A percentile compares a stretch with the other conserved stretches of the same genome.
phyloP scores from a whole-genome alignment of 768 basidiomycete genomes.

The Suillus alpinus region DNA sequence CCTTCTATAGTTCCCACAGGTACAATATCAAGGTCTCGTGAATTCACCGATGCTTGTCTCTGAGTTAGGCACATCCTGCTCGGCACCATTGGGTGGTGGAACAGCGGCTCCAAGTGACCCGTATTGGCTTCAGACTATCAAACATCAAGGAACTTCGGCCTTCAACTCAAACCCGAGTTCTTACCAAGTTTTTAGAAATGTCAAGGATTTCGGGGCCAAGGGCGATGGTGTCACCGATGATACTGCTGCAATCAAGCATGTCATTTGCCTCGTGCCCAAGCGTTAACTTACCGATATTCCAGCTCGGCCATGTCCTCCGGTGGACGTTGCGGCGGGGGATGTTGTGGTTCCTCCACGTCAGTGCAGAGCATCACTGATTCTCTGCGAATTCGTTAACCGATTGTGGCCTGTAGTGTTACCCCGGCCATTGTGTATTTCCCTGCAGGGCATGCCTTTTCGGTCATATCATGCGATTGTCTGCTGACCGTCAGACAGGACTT shows the following conservation, averaged over 20 bases:
- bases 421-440: slow-evolving; percentile 80
- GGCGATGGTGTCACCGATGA: slow-evolving; percentile 72
- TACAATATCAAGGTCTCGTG: too few species aligned
- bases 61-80: slow-evolving; percentile 46
- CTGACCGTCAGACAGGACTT: slow-evolving; percentile 43
- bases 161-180: slow-evolving; percentile 52
- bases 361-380: slow-evolving; percentile 5
- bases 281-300: slow-evolving; percentile 9
- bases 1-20: too few species aligned
- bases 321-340: slow-evolving; percentile 61
- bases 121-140: slow-evolving; percentile 72
- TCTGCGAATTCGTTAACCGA: slow-evolving; percentile 2
- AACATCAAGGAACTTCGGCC: slow-evolving; percentile 68
- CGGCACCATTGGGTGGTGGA: slow-evolving; percentile 44
- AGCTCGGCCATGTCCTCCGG: slow-evolving; percentile 67
- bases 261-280: neutral
- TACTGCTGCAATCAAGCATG: slow-evolving; percentile 70
- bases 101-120: slow-evolving; percentile 53
- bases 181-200: slow-evolving; percentile 77
- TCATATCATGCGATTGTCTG: neutral
- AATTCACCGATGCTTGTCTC: slow-evolving; percentile 15
- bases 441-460: slow-evolving; percentile 45
- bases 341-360: slow-evolving; percentile 57
- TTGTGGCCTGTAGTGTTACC: slow-evolving; percentile 41
- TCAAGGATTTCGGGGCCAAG: slow-evolving; percentile 56